phyloP scores from a whole-genome alignment of 352 stramenopile species.

The Globisporangium spiculum region DNA sequence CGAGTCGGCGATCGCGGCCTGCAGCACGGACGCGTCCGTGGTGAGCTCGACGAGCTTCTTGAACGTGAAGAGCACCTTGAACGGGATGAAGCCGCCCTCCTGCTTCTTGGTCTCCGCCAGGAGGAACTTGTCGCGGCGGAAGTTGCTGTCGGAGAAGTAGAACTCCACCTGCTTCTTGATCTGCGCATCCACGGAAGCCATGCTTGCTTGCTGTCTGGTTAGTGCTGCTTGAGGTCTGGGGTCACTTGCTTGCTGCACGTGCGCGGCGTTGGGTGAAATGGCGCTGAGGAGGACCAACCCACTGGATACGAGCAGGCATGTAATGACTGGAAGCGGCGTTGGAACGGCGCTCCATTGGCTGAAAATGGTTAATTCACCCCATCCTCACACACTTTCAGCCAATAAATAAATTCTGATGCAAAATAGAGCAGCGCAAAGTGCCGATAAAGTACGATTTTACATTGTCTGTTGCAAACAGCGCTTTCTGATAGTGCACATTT shows the following conservation, averaged over 20 bases:
- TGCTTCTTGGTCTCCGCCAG: slow-evolving; percentile 82
- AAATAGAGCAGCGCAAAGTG: neutral
- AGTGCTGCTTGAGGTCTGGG: neutral
- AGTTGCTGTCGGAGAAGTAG: slow-evolving; percentile 93
- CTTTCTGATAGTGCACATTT: slow-evolving; percentile 5
- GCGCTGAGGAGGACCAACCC: neutral
- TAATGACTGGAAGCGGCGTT: neutral
- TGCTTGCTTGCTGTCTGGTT: slow-evolving; percentile 21
- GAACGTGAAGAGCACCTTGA: slow-evolving; percentile 88
- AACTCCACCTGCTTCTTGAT: slow-evolving; percentile 92
- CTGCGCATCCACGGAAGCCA: slow-evolving; percentile 62
- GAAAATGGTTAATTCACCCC: neutral
- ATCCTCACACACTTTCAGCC: neutral
- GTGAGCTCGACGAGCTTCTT: slow-evolving; percentile 89
- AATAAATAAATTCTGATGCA: neutral
- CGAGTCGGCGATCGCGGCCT: slow-evolving; percentile 66
- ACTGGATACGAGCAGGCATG: slow-evolving; percentile 13
- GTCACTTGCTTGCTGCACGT: slow-evolving; percentile 2
- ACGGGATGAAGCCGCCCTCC: slow-evolving; percentile 79
- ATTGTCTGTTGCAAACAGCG: neutral
- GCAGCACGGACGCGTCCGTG: slow-evolving; percentile 63
- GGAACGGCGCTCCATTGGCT: neutral
- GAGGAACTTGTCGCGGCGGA: slow-evolving; percentile 89
- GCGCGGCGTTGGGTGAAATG: slow-evolving; percentile 5
- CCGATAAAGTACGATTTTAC: slow-evolving; percentile 2